These are phyloP conservation scores for Suillus subluteus DNA, from an alignment of 768 basidiomycete species.

Conservation along the genomic window DNA sequence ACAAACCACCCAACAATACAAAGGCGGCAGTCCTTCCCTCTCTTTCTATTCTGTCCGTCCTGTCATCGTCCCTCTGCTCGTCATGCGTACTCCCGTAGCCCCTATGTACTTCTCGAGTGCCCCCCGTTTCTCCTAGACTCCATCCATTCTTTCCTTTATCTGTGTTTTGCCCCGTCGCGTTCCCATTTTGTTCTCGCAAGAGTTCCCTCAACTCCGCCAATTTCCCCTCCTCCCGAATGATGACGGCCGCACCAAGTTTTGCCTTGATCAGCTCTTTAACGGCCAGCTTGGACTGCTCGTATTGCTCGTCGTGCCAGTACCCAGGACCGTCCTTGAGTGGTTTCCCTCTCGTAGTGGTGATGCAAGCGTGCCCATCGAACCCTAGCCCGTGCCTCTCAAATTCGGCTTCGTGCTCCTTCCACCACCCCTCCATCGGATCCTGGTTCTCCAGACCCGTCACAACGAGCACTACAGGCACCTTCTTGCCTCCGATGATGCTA, in stretches of 20 bases:
- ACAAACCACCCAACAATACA: conserved; percentile 6
- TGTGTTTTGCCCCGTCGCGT: neutral
- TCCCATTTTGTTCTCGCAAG: conserved; percentile 3
- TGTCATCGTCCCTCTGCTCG: neutral
- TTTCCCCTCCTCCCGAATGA: conserved; percentile 7
- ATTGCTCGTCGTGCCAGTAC: conserved; percentile 14
- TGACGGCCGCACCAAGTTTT: neutral
- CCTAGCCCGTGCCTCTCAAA: conserved; percentile 38
- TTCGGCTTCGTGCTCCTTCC: conserved; percentile 36
- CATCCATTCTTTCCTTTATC: conserved; percentile 4
- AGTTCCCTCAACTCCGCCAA: conserved; percentile 7
- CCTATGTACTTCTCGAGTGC: neutral
- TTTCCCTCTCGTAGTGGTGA: conserved; percentile 36
- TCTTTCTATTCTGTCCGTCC: neutral
- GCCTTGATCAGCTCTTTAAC: conserved; percentile 7
- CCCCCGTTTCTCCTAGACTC: neutral
- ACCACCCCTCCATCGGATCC: conserved; percentile 43
- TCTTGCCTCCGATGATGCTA: conserved; percentile 36
- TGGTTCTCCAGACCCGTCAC: conserved; percentile 41
- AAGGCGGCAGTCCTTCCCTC: conserved; percentile 8
- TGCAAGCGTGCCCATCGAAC: conserved; percentile 44
- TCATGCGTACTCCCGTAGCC: neutral
- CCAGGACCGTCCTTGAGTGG: conserved; percentile 8
- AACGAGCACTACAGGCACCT: conserved; percentile 37
- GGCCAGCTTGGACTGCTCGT: conserved; percentile 16